A percentile compares a stretch with the other conserved stretches of the same genome.
phyloP scores from a whole-genome alignment of 2,329 filamentous ascomycete genomes.

The Arthroderma uncinatum region DNA sequence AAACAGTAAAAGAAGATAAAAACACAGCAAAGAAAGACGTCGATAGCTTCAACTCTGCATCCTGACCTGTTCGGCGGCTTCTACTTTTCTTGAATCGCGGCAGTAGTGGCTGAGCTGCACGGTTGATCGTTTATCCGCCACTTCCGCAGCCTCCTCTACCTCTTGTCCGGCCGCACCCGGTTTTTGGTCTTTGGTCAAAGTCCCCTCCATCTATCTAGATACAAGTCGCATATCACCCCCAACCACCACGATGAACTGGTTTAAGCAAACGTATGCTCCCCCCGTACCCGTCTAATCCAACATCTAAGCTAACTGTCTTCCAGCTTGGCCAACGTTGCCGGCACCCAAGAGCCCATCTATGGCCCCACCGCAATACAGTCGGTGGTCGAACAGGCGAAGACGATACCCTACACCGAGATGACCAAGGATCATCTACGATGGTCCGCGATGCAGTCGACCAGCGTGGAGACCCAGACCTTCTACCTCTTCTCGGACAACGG shows the following conservation, averaged over 20 bases:
- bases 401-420: constrained; percentile 68
- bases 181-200: too few relatives aligned
- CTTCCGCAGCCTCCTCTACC: neutral
- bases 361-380: constrained; percentile 77
- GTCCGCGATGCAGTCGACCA: constrained; percentile 68
- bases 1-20: neutral
- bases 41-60: neutral
- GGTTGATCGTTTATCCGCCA: constrained; percentile 4
- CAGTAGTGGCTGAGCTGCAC: neutral
- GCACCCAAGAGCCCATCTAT: constrained; percentile 94
- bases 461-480: constrained; percentile 90
- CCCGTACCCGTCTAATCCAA: neutral
- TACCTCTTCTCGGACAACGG: constrained; percentile 77
- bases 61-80: neutral
- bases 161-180: neutral
- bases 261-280: constrained; percentile 67
- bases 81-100: neutral
- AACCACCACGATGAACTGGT: constrained; percentile 73
- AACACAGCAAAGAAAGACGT: neutral
- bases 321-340: constrained; percentile 65
- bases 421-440: constrained; percentile 71
- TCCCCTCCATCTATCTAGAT: constrained; percentile 1
- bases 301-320: constrained; percentile 43
- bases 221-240: neutral
- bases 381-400: constrained; percentile 68